Evolutionary conservation across 2,329 filamentous ascomycete genomes (phyloP), one percentile per base, ranked within the genome.

Genomic region (Neoascochyta sp.): DNA sequence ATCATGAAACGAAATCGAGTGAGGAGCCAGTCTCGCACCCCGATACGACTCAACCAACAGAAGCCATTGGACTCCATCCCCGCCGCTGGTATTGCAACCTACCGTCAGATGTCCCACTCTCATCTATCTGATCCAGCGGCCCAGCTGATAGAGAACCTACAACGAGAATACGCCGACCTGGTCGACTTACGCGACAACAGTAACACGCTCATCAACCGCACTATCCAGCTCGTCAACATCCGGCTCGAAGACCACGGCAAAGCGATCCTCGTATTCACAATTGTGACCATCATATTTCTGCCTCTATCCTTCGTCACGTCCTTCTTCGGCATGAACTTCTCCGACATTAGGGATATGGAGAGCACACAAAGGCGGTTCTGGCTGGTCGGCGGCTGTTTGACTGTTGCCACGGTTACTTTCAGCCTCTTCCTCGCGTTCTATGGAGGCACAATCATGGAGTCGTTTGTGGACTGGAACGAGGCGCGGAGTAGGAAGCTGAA

Each of bases 191-290:
- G 62, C 7, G 64, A 66, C 27, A 67, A 68, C 34, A 65, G 61
- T 28, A 67, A 67, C 29, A 47, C 62, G 1, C 52, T 68, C 1
- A 61, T 68, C 34, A 67, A 62, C 12, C 55, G 65, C 13, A 67
- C 64, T 1, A 66, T 67, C 25, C 64, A 67, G 33, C 57, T 67
- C 2, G 64, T 68, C 35, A 67, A 68, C 34, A 67, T 69, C 25
- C 57, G 65, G 3, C 54, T 68, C 3, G 66, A 68, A 48, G 65
- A 67, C 31, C 63, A 68, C 28, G 64, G 65, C 4, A 65, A 66
- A 46, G 64, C 64, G 0, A 67, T 67, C 22, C 36, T 68, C 1
- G 60, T 68, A 11, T 68, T 68, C 39, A 68, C 64, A 4, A 62
- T 68, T 18, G 62, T 68, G 17, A 68, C 65, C 0, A 62, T 67